A percentile compares a stretch with the other conserved stretches of the same genome.
Evolutionary conservation across 1,284 basidiomycete genomes (phyloP).

Genomic region (Naganishia liquefaciens): DNA sequence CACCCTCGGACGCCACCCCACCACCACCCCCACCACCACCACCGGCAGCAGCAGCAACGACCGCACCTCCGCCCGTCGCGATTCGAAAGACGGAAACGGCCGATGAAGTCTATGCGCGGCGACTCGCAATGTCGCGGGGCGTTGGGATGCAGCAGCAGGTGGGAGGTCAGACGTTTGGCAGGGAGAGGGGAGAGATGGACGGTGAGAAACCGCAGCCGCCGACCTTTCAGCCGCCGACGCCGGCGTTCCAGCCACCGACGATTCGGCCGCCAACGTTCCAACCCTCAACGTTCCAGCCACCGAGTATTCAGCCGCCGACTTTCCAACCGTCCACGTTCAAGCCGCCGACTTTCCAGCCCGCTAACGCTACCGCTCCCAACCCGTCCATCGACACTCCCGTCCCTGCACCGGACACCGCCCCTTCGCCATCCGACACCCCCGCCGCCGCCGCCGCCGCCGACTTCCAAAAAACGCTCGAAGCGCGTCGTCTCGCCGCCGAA

Average conservation of each 20-base stretch:
- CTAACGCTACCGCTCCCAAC: not conserved
- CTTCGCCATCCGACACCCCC: conserved; percentile 6
- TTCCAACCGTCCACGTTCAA: conserved; percentile 10
- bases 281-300: not conserved
- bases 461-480: conserved; percentile 50
- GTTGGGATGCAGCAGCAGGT: not conserved
- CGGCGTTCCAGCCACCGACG: not conserved
- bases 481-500: conserved; percentile 70
- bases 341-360: conserved; percentile 1
- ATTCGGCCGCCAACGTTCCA: not conserved
- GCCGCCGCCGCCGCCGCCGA: too few species aligned
- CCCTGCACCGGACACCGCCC: not conserved
- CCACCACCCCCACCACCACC: not conserved
- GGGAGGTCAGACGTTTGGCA: too few species aligned
- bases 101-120: conserved; percentile 49
- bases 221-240: conserved; percentile 4
- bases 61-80: not conserved
- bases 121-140: conserved; percentile 38
- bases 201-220: too few species aligned
- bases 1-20: not conserved
- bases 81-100: conserved; percentile 36
- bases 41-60: conserved; percentile 12
- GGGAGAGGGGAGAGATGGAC: too few species aligned
- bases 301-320: not conserved
- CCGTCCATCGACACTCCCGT: conserved; percentile 6